Percentiles rank a stretch among this genome's conserved stretches.
Conservation (phyloP, 2,329 filamentous ascomycete genomes). For the Aspergillus brasiliensis region DNA sequence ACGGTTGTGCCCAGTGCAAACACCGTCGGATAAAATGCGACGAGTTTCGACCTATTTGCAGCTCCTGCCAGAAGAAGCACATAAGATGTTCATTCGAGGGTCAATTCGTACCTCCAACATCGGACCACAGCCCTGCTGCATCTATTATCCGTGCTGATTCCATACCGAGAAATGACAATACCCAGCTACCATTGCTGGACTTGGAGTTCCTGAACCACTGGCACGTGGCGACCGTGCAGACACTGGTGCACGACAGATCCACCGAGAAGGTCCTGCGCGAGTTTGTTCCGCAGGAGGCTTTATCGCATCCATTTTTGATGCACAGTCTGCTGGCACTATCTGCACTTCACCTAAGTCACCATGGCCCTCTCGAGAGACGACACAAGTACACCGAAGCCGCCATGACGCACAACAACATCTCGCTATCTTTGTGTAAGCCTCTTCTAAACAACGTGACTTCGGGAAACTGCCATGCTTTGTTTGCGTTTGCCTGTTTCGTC, state of each 20-base stretch:
- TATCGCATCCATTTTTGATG: constrained; percentile 16
- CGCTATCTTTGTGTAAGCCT: constrained; percentile 12
- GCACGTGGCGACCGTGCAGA: constrained; percentile 10
- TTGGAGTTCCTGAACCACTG: constrained; percentile 19
- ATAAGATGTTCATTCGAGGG: constrained; percentile 9
- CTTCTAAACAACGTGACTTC: constrained; percentile 11
- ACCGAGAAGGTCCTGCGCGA: constrained; percentile 8
- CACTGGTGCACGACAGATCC: not conserved
- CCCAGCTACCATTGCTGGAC: constrained; percentile 10
- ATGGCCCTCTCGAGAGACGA: not conserved
- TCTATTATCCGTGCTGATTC: not conserved
- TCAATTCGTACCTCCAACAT: not conserved
- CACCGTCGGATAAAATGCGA: constrained; percentile 20
- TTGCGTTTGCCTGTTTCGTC: constrained; percentile 16
- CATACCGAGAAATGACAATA: no score
- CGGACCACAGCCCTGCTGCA: not conserved
- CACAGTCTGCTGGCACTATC: constrained; percentile 16
- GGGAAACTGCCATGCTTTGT: constrained; percentile 16
- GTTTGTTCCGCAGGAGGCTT: constrained; percentile 9
- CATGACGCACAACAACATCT: constrained; percentile 13
- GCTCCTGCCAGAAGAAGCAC: constrained; percentile 10
- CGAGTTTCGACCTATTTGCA: constrained; percentile 14
- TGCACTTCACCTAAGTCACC: constrained; percentile 11
- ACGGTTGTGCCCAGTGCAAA: constrained; percentile 19
- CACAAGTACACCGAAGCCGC: constrained; percentile 8